phyloP scores from a whole-genome alignment of 2,329 filamentous ascomycete genomes.

The Fusarium sp. region DNA sequence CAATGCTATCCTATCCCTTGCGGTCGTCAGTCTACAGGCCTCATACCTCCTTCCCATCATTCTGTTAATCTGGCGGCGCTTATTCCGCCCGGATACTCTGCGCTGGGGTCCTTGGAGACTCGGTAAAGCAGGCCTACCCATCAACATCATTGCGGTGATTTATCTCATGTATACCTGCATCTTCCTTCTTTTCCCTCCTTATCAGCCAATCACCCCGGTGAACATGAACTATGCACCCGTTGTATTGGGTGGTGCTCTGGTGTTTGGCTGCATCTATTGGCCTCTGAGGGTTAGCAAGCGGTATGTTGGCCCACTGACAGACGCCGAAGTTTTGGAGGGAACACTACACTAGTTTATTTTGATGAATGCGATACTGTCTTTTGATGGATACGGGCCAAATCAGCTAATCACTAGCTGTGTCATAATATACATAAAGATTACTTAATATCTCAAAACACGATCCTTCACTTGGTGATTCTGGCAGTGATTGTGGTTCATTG shows the following conservation, averaged over 20 bases:
- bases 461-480: background rate
- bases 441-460: background rate
- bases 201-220: slow-evolving; percentile 14
- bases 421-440: background rate
- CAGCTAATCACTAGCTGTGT: too few relatives aligned
- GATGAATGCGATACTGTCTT: too few relatives aligned
- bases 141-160: slow-evolving; percentile 13
- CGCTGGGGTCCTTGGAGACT: slow-evolving; percentile 30
- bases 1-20: slow-evolving; percentile 32
- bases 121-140: slow-evolving; percentile 9
- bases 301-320: slow-evolving; percentile 23
- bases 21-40: slow-evolving; percentile 22
- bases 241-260: slow-evolving; percentile 13
- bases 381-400: too few relatives aligned
- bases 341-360: background rate
- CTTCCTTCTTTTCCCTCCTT: slow-evolving; percentile 30
- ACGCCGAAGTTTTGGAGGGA: background rate
- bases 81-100: slow-evolving; percentile 8
- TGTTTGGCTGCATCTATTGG: slow-evolving; percentile 35
- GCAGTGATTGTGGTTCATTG: background rate
- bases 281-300: slow-evolving; percentile 17
- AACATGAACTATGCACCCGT: slow-evolving; percentile 37
- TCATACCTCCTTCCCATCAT: slow-evolving; percentile 29
- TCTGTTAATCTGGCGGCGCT: slow-evolving; percentile 25
- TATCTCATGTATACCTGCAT: slow-evolving; percentile 28